Evolutionary conservation across 164 flowering plant genomes (phyloP), one percentile per base, ranked within the genome.

Genomic region (Malania oleifera): DNA sequence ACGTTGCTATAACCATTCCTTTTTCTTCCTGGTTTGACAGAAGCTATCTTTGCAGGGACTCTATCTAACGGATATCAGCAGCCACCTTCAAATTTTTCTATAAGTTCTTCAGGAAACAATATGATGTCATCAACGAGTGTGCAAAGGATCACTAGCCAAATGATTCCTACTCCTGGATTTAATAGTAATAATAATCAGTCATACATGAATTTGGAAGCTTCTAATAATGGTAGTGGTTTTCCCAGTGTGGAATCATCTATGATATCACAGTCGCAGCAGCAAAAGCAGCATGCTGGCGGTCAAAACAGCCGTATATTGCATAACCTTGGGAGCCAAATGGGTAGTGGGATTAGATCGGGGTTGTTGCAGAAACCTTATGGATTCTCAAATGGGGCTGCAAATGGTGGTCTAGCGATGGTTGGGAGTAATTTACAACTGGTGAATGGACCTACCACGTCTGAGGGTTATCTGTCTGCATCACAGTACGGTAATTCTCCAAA

Each of bases 111-210:
- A 68, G 85, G 82, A 54, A 82, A 78, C 64, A 80, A 69, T 55
- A 57, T 74, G 68, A 60, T 80, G 58, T 56, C 91, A 58, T 73
- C 92, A 34, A 66, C 73, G 67, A 75, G 77, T 66, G 77, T 34
- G 27, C 91, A 74, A 64, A 79, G 83, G 61, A 60, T 66, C 56
- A 64, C 75, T 34, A 83, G 83, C 70, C 99, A 91, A 74, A 91
- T 95, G 99, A 95, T 95, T 58, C 97, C 97, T 49, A 91, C 99
- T 26, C 97, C 97, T 44, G 96, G 97, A 61, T 76, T 88, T 63
- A 85, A 61, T 68, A 79, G 27, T 35, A 73, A 35, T 34, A 68
- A 60, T 58, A 70, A 73, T 58, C 85, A 80, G 50, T 59, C 85
- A 43, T 69, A 75, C 44, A 61, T 72, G 75, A 90, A 75, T 68